phyloP scores from a whole-genome alignment of 305 asterid genomes.

The Fraxinus paxiana region DNA sequence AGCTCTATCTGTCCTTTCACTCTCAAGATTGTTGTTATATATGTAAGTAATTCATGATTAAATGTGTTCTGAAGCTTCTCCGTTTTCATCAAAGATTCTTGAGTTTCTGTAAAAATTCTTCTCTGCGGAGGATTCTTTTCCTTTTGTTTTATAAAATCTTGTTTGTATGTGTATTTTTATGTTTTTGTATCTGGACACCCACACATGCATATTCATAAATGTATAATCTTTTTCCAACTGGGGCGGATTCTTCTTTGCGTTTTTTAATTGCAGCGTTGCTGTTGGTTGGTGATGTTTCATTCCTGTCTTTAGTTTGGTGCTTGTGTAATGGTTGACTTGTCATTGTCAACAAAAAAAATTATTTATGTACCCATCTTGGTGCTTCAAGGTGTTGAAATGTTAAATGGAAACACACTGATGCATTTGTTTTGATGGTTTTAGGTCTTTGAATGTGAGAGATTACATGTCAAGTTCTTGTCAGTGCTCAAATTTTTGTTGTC shows the following conservation, averaged over 20 bases:
- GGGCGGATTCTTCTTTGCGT: not conserved
- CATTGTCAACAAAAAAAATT: constrained; percentile 8
- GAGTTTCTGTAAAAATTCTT: constrained; percentile 5
- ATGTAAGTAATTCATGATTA: constrained; percentile 14
- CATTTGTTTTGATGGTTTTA: not conserved
- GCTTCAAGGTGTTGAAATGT: not conserved
- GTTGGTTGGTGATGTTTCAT: constrained; percentile 33
- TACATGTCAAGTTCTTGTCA: not conserved
- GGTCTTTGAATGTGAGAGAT: constrained; percentile 16
- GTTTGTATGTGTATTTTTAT: not conserved
- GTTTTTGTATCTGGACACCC: not conserved
- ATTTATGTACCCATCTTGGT: not conserved
- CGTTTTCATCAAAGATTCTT: not conserved
- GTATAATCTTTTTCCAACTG: not conserved
- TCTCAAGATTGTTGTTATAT: not conserved
- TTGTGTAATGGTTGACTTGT: constrained; percentile 24
- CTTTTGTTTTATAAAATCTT: not conserved
- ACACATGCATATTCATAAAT: not conserved
- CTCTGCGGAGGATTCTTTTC: not conserved
- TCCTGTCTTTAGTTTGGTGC: constrained; percentile 27
- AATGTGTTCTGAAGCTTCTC: not conserved
- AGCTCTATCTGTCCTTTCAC: not conserved
- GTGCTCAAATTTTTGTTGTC: constrained; percentile 13
- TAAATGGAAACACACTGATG: not conserved
- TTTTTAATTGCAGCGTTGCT: constrained; percentile 23